Conservation (phyloP, 2,329 filamentous ascomycete genomes). For the Pseudocercospora pini-densiflorae region DNA sequence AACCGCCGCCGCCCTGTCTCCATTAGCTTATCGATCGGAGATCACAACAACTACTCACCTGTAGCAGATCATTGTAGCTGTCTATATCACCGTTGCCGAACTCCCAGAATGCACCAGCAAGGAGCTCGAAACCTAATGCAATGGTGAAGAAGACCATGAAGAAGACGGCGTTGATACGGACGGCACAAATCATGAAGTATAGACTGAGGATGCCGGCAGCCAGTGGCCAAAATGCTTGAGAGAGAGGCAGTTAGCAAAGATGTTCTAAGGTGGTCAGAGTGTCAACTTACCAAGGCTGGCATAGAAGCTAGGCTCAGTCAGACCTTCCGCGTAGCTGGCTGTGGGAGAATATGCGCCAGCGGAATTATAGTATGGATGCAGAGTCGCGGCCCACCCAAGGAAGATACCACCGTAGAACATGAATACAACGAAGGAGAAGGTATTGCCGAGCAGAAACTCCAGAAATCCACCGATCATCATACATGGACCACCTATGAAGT, state of each 20-base stretch:
- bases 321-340: slow-evolving; percentile 13
- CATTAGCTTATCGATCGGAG: neutral
- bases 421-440: slow-evolving; percentile 36
- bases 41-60: neutral
- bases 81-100: slow-evolving; percentile 15
- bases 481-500: slow-evolving; percentile 42
- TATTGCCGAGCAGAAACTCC: slow-evolving; percentile 43
- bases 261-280: no score
- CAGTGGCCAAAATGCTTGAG: slow-evolving; percentile 17
- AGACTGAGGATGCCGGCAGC: slow-evolving; percentile 18
- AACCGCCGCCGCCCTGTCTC: slow-evolving; percentile 18
- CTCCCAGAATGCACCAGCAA: slow-evolving; percentile 20
- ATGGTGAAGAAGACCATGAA: slow-evolving; percentile 23
- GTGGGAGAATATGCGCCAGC: slow-evolving; percentile 18
- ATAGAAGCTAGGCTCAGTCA: slow-evolving; percentile 14
- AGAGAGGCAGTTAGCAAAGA: neutral
- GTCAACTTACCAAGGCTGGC: slow-evolving; percentile 15
- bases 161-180: slow-evolving; percentile 19
- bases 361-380: slow-evolving; percentile 25
- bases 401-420: slow-evolving; percentile 27
- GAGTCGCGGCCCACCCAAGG: slow-evolving; percentile 22
- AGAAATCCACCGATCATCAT: slow-evolving; percentile 38
- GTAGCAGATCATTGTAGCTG: slow-evolving; percentile 7
- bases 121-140: slow-evolving; percentile 18
- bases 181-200: slow-evolving; percentile 22